Percentiles rank a stretch among this genome's conserved stretches.
Evolutionary conservation across 345 rosid species (phyloP).

Genomic region (Lepidium didymum): DNA sequence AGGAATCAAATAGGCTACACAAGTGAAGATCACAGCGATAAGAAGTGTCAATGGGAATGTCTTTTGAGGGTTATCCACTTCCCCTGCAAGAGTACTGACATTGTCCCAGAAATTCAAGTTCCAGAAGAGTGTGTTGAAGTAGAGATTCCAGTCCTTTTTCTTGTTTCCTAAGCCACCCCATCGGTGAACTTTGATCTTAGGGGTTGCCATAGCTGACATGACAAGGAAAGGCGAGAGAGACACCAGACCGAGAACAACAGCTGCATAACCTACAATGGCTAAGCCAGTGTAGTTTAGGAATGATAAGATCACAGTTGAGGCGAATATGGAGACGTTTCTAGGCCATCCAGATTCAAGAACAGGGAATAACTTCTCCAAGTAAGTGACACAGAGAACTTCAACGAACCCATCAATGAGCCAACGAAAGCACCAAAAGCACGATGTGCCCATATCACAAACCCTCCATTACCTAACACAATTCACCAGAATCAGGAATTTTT

Average conservation of each 20-base stretch:
- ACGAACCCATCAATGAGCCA: conserved; percentile 77
- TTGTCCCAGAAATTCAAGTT: conserved; percentile 92
- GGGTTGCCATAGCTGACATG: conserved; percentile 60
- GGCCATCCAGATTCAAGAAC: conserved; percentile 55
- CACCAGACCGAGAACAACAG: conserved; percentile 57
- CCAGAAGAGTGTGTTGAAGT: conserved; percentile 90
- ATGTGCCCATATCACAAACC: conserved; percentile 78
- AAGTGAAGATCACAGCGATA: conserved; percentile 65
- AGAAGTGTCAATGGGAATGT: conserved; percentile 66
- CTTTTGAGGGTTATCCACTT: conserved; percentile 61
- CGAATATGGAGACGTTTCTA: conserved; percentile 31
- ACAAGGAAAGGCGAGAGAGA: conserved; percentile 70
- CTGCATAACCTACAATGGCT: conserved; percentile 64
- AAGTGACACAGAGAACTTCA: conserved; percentile 70
- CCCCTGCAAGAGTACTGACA: conserved; percentile 82
- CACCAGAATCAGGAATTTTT: neutral
- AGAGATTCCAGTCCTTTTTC: conserved; percentile 65
- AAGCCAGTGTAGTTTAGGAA: conserved; percentile 67
- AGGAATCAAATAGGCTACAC: conserved; percentile 68
- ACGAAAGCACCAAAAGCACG: conserved; percentile 65
- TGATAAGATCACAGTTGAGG: conserved; percentile 42
- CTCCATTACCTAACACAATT: conserved; percentile 52
- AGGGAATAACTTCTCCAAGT: conserved; percentile 45
- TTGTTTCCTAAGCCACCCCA: conserved; percentile 69
- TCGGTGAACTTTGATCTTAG: conserved; percentile 54